Percentiles rank a stretch among this genome's conserved stretches.
Conservation (phyloP, 129 eudicot species). For the Mikania micrantha region DNA sequence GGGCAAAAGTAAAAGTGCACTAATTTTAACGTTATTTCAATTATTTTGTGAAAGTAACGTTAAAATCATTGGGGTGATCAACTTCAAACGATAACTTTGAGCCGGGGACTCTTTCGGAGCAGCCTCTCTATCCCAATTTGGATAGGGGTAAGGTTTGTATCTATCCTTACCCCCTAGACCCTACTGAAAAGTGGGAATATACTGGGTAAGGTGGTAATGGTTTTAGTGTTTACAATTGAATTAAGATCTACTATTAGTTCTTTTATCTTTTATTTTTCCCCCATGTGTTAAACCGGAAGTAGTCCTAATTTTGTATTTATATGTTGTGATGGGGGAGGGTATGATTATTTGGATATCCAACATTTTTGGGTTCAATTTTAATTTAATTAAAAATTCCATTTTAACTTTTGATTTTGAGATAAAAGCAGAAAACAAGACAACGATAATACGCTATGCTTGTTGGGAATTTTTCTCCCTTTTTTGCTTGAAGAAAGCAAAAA, state of each 20-base stretch:
- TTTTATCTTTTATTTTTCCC: conserved; percentile 20
- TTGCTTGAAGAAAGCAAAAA: background rate
- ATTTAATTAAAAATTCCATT: background rate
- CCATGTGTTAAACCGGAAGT: conserved; percentile 17
- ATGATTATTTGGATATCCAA: background rate
- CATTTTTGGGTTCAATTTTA: background rate
- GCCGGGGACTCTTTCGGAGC: too few species aligned
- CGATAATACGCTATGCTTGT: background rate
- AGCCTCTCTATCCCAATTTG: too few species aligned
- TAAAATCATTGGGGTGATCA: too few species aligned
- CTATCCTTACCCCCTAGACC: too few species aligned
- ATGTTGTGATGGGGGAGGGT: conserved; percentile 1
- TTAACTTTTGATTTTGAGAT: conserved; percentile 8
- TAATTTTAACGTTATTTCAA: too few species aligned
- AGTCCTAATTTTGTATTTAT: conserved; percentile 4
- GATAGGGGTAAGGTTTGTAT: too few species aligned
- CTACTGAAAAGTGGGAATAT: too few species aligned
- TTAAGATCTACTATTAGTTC: conserved; percentile 18
- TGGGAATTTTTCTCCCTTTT: background rate
- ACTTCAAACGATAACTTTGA: too few species aligned
- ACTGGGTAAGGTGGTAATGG: too few species aligned
- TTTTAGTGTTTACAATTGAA: too few species aligned
- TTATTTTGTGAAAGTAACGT: too few species aligned
- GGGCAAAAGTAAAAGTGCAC: too few species aligned
- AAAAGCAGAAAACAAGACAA: background rate